These are phyloP conservation scores for Neofusicoccum cordaticola DNA, from an alignment of 2,329 filamentous ascomycete species.

Conservation along the genomic window DNA sequence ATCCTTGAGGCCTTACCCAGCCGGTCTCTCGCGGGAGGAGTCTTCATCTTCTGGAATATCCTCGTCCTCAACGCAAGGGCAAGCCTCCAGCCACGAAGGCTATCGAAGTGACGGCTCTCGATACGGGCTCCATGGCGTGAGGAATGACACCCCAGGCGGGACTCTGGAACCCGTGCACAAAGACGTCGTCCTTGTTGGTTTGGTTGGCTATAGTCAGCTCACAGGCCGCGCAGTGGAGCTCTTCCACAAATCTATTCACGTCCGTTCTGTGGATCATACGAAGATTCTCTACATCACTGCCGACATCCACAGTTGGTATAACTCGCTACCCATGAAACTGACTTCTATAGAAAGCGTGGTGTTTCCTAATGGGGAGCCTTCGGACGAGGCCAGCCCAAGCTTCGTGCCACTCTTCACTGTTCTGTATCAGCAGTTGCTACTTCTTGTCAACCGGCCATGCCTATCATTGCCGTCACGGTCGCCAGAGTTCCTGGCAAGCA, in stretches of 20 bases:
- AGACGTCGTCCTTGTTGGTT: slow-evolving; percentile 5
- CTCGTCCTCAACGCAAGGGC: not conserved
- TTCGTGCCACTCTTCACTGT: slow-evolving; percentile 17
- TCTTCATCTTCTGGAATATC: not conserved
- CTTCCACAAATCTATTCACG: slow-evolving; percentile 18
- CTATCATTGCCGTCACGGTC: slow-evolving; percentile 7
- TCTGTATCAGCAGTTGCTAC: slow-evolving; percentile 14
- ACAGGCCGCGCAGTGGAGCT: slow-evolving; percentile 15
- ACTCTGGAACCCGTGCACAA: not conserved
- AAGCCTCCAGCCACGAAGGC: not conserved
- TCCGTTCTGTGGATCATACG: slow-evolving; percentile 15
- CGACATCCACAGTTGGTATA: slow-evolving; percentile 16
- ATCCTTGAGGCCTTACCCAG: slow-evolving; percentile 18
- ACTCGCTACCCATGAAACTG: slow-evolving; percentile 9
- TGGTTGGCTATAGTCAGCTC: slow-evolving; percentile 17
- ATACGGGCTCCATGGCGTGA: not conserved
- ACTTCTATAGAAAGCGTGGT: not conserved
- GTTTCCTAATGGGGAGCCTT: not conserved
- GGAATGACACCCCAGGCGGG: not conserved
- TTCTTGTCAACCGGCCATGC: slow-evolving; percentile 16
- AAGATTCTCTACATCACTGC: slow-evolving; percentile 16
- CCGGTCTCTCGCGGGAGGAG: not conserved
- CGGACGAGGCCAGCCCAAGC: not conserved
- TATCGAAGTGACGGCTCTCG: not conserved
- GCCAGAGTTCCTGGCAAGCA: slow-evolving; percentile 12